Evolutionary conservation across 192 early-diverging fungal genomes (phyloP).

Genomic region (Coemansia sp.): DNA sequence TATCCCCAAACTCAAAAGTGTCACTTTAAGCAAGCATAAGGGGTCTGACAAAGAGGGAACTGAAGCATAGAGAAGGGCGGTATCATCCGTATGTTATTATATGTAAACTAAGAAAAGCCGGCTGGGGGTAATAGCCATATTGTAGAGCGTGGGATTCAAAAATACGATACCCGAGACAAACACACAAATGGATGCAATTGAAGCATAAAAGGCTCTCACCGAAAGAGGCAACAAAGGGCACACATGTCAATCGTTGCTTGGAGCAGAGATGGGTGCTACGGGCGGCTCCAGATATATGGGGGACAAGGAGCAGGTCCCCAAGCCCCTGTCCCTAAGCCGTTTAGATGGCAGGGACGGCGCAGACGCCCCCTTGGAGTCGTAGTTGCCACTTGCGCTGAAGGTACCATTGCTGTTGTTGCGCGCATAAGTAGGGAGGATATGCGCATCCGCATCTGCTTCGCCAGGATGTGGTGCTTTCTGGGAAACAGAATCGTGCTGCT

Average conservation of each 20-base stretch:
- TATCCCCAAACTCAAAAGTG: too few relatives aligned
- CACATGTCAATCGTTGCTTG: background rate
- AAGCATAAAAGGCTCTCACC: too few relatives aligned
- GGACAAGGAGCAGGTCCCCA: slow-evolving; percentile 8
- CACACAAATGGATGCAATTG: too few relatives aligned
- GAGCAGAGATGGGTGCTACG: background rate
- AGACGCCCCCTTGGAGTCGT: background rate
- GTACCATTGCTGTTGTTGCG: background rate
- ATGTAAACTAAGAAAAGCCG: too few relatives aligned
- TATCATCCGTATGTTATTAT: too few relatives aligned
- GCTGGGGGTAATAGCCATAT: too few relatives aligned
- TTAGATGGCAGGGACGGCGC: background rate
- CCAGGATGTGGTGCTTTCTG: background rate
- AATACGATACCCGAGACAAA: too few relatives aligned
- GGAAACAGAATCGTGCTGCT: background rate
- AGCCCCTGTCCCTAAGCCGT: slow-evolving; percentile 7
- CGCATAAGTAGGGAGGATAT: background rate
- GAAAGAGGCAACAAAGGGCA: too few relatives aligned
- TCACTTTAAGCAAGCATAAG: too few relatives aligned
- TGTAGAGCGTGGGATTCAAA: too few relatives aligned
- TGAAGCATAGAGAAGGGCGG: too few relatives aligned
- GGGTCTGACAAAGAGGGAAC: too few relatives aligned
- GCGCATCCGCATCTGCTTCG: background rate
- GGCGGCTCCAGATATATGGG: slow-evolving; percentile 16
- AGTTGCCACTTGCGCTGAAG: background rate